phyloP scores from a whole-genome alignment of 1,139 yeast species.

The Blastobotrys capitulatus region DNA sequence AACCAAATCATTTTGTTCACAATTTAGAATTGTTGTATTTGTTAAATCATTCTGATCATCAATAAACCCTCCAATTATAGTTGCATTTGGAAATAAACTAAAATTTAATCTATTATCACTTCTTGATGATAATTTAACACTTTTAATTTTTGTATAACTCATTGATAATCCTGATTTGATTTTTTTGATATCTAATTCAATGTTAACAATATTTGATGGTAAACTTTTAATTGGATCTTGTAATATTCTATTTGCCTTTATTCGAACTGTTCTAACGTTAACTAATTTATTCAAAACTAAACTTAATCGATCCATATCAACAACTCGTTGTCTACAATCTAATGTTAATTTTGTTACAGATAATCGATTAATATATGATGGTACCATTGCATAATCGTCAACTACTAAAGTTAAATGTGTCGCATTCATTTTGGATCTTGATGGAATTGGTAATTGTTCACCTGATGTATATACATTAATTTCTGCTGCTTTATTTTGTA shows the following conservation, averaged over 20 bases:
- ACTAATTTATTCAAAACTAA: neutral
- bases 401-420: constrained; percentile 6
- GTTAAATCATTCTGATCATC: neutral
- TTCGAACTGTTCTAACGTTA: neutral
- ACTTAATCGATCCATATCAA: neutral
- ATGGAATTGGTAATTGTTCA: constrained; percentile 6
- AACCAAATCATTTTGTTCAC: neutral
- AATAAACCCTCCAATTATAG: neutral
- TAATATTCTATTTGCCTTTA: constrained; percentile 1
- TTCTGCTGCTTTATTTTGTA: neutral
- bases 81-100: constrained; percentile 1
- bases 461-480: constrained; percentile 3
- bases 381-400: constrained; percentile 7
- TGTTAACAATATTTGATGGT: neutral
- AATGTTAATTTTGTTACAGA: constrained; percentile 4
- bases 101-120: constrained; percentile 3
- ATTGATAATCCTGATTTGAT: neutral
- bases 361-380: constrained; percentile 6
- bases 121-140: neutral
- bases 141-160: neutral
- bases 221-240: constrained; percentile 1
- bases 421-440: constrained; percentile 3
- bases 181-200: constrained; percentile 3
- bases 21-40: neutral
- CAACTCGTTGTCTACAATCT: constrained; percentile 5